Evolutionary conservation across 2,329 filamentous ascomycete species (phyloP).

Genomic region (Dothideomycetidae sp.): DNA sequence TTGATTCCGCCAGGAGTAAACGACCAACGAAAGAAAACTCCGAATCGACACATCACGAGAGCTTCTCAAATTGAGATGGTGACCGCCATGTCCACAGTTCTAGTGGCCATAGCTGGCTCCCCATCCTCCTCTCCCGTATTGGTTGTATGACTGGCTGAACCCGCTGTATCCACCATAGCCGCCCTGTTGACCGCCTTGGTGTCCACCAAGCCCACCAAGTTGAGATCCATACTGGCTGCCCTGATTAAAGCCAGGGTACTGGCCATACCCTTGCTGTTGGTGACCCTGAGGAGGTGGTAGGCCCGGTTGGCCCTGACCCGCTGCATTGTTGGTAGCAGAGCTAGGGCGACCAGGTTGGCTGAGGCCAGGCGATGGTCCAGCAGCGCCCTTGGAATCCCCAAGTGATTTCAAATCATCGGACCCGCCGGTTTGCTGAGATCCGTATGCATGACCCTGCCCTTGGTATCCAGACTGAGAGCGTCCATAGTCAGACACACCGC

Average conservation of each 20-base stretch:
- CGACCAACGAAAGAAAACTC: not conserved
- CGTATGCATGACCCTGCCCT: constrained; percentile 33
- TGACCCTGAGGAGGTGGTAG: constrained; percentile 42
- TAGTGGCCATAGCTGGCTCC: constrained; percentile 22
- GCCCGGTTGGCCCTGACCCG: constrained; percentile 26
- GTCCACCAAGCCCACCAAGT: constrained; percentile 37
- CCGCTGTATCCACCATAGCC: constrained; percentile 26
- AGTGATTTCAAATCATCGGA: constrained; percentile 37
- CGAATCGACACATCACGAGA: too few relatives aligned
- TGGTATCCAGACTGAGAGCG: constrained; percentile 44
- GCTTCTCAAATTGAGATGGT: too few relatives aligned
- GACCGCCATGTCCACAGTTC: constrained; percentile 6
- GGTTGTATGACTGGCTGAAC: constrained; percentile 22
- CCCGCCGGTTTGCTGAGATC: constrained; percentile 33
- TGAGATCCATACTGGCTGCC: constrained; percentile 35
- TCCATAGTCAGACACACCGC: constrained; percentile 43
- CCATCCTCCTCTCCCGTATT: constrained; percentile 21
- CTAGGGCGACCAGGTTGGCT: constrained; percentile 49
- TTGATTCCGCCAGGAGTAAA: not conserved
- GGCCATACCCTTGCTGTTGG: constrained; percentile 43
- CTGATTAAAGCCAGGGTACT: constrained; percentile 38
- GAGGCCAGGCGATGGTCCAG: constrained; percentile 44
- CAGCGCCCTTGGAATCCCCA: constrained; percentile 38
- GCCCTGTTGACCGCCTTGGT: constrained; percentile 34
- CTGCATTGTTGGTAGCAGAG: constrained; percentile 46